Evolutionary conservation across 2,329 filamentous ascomycete species (phyloP).

Genomic region (Alternaria brassicicola): DNA sequence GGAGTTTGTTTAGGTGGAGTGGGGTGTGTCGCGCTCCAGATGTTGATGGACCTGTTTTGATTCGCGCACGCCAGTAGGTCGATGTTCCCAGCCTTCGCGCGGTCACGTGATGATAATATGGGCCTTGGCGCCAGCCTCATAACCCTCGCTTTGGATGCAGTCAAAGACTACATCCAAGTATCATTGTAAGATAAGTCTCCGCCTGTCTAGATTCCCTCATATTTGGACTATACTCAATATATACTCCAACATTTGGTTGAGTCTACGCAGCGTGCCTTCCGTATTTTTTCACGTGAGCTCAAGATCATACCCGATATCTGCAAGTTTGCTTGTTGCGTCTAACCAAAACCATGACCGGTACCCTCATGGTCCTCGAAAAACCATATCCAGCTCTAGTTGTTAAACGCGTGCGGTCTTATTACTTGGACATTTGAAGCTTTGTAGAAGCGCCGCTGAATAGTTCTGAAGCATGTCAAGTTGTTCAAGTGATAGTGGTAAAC

Average conservation of each 20-base stretch:
- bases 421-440: no score
- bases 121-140: not conserved
- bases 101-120: not conserved
- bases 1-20: not conserved
- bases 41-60: conserved; percentile 20
- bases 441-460: not conserved
- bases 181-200: not conserved
- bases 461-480: not conserved
- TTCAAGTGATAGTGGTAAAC: not conserved
- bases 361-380: not conserved
- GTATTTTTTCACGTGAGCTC: not conserved
- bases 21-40: conserved; percentile 14
- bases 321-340: not conserved
- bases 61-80: not conserved
- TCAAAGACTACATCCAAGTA: not conserved
- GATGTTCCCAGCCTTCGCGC: not conserved
- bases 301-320: not conserved
- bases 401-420: no score
- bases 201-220: not conserved
- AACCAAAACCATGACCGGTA: not conserved
- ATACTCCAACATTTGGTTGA: not conserved
- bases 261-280: not conserved
- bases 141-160: not conserved
- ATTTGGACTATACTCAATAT: not conserved
- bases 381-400: not conserved